Conservation (phyloP, 768 basidiomycete species). For the Cystofilobasidium macerans region DNA sequence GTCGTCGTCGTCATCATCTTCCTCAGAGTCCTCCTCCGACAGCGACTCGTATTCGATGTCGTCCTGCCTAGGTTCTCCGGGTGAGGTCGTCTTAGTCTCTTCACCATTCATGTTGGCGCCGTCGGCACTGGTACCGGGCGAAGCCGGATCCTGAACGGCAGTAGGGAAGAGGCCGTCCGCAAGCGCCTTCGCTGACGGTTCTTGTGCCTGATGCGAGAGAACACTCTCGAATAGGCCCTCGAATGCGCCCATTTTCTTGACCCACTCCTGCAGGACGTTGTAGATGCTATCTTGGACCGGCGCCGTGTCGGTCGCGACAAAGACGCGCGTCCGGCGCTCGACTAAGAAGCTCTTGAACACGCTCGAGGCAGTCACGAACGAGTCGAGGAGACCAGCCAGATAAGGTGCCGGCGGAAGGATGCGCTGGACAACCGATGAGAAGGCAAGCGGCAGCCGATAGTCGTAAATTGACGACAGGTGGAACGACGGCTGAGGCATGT, state of each 20-base stretch:
- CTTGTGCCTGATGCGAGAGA: background rate
- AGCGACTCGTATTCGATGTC: background rate
- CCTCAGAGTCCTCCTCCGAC: background rate
- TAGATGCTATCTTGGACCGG: slow-evolving; percentile 10
- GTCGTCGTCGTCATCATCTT: background rate
- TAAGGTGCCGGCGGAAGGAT: background rate
- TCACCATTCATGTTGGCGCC: too few species aligned
- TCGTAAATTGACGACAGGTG: slow-evolving; percentile 12
- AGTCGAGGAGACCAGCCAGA: slow-evolving; percentile 2
- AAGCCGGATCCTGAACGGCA: too few species aligned
- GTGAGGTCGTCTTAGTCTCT: too few species aligned
- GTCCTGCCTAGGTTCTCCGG: too few species aligned
- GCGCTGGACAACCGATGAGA: slow-evolving; percentile 1
- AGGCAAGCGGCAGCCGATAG: slow-evolving; percentile 2
- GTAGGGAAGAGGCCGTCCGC: background rate
- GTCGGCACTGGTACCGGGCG: too few species aligned
- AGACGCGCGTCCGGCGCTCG: background rate
- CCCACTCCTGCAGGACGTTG: slow-evolving; percentile 2
- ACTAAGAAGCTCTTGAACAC: slow-evolving; percentile 7
- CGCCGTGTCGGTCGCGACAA: slow-evolving; percentile 11
- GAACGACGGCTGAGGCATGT: background rate
- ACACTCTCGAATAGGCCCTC: slow-evolving; percentile 1
- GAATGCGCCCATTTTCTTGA: background rate
- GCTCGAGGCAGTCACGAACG: background rate
- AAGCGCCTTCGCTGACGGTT: background rate